Base-by-base conservation (phyloP, 1,284 basidiomycete species). In the Rhodotorula sp. region DNA sequence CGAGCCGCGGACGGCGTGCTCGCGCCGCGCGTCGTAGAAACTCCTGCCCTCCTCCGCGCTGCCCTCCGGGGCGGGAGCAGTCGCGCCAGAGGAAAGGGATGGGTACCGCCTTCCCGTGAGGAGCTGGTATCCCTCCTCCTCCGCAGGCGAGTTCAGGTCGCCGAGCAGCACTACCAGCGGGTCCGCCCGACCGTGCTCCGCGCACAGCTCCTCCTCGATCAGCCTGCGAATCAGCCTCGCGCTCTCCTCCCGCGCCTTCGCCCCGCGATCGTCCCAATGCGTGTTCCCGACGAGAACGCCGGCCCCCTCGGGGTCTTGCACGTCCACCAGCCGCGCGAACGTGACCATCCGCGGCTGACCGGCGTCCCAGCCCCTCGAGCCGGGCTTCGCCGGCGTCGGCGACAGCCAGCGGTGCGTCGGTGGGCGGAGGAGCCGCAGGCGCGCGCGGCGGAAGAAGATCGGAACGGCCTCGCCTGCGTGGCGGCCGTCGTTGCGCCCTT, bases 221-320 rank as follows among this genome's bases (percentile, higher is more conserved):
- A 58, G 50, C 4, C 41, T 22, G 5, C 64, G 56, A 53, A 79
- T 76, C 25, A 79, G 64, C 61, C 64, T 65, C 13, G 77, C 75
- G 8, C 67, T 69, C 59, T 78, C 44, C 13, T 64, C 61, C 4
- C 78, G 63, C 29, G 78, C 76, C 39, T 53, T 9, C 34, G 68
- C 21, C 15, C 78, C 77, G 34, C 67, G 69, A 66, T 79, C 67
- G 61, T 79, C 78, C 61, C 70, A 79, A 58, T 79, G 78, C 29
- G 71, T 78, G 51, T 77, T 77, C 32, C 64, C 62, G 19, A 75
- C 67, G 60, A 68, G 67, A 22, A 79, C 37, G 37, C 6, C 29
- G 7, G 37, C 51, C 7, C 13, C 27, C 15, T 15, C 27, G 17
- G 32, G n/a, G n/a, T n/a, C 29, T 0, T 37, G 46, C 29, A 29